Percentiles rank a stretch among this genome's conserved stretches.
These are phyloP conservation scores for Cutaneotrichosporon sp. DNA, from an alignment of 1,284 basidiomycete genomes.

Conservation along the genomic window DNA sequence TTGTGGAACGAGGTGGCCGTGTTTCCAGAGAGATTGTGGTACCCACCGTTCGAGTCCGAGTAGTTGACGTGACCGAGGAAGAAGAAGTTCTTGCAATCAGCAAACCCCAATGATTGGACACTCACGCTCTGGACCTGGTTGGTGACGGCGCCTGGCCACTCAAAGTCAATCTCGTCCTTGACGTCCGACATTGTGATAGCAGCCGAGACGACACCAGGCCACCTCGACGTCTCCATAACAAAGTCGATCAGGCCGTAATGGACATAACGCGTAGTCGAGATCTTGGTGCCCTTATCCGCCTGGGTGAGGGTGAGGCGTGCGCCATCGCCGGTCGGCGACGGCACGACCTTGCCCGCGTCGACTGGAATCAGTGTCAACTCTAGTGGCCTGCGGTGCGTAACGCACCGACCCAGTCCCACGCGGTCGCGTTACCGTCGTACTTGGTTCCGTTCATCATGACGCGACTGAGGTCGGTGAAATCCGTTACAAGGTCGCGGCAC, in stretches of 20 bases:
- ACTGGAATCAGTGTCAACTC: constrained; percentile 55
- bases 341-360: constrained; percentile 65
- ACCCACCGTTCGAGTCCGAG: constrained; percentile 42
- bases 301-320: constrained; percentile 63
- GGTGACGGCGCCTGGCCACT: constrained; percentile 57
- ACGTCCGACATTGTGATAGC: constrained; percentile 82
- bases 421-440: constrained; percentile 71
- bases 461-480: constrained; percentile 65
- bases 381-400: neutral
- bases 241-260: constrained; percentile 77
- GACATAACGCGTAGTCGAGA: constrained; percentile 75
- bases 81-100: constrained; percentile 59
- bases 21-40: constrained; percentile 57
- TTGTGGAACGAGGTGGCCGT: constrained; percentile 71
- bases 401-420: constrained; percentile 56
- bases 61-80: constrained; percentile 63
- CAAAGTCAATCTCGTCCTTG: constrained; percentile 82
- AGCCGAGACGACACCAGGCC: constrained; percentile 73
- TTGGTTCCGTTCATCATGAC: constrained; percentile 60
- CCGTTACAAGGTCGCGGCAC: constrained; percentile 65
- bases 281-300: constrained; percentile 61
- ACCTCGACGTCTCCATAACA: constrained; percentile 58
- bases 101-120: neutral
- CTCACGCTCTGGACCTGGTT: constrained; percentile 62
- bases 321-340: constrained; percentile 58